phyloP scores from a whole-genome alignment of 2,329 filamentous ascomycete genomes.

The Trichoderma afroharzianum region DNA sequence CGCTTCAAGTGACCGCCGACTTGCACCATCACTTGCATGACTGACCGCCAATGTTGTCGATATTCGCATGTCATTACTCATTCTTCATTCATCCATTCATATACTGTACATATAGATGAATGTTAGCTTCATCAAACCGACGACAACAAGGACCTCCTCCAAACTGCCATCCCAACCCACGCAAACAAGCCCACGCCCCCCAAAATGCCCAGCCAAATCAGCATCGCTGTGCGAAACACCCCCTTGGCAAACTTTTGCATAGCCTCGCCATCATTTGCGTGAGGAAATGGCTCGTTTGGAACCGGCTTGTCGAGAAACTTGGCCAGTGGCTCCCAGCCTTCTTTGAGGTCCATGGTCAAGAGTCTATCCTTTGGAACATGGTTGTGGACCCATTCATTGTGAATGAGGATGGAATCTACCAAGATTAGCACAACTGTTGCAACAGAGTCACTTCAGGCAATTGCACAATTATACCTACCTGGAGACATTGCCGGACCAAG shows the following conservation, averaged over 20 bases:
- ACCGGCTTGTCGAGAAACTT: conserved; percentile 26
- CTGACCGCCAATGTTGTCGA: neutral
- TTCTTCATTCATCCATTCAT: neutral
- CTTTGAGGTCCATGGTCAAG: conserved; percentile 16
- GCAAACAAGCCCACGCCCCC: neutral
- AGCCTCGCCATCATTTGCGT: conserved; percentile 26
- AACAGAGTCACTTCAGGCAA: neutral
- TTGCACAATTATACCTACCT: neutral
- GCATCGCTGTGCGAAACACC: neutral
- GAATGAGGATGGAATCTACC: neutral
- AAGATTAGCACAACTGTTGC: neutral
- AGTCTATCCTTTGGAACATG: neutral
- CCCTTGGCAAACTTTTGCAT: neutral
- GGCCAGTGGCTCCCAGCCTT: conserved; percentile 30
- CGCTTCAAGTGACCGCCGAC: neutral
- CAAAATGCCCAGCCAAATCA: neutral
- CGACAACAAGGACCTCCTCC: neutral
- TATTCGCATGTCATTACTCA: neutral
- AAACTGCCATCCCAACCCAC: neutral
- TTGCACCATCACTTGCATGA: neutral
- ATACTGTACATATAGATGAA: neutral
- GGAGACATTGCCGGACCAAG: neutral
- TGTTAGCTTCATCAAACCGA: neutral
- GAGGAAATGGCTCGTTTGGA: conserved; percentile 27
- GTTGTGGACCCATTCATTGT: conserved; percentile 12